A percentile compares a stretch with the other conserved stretches of the same genome.
Conservation (phyloP, 805 yeast genomes). For the Lipomyces japonicus region DNA sequence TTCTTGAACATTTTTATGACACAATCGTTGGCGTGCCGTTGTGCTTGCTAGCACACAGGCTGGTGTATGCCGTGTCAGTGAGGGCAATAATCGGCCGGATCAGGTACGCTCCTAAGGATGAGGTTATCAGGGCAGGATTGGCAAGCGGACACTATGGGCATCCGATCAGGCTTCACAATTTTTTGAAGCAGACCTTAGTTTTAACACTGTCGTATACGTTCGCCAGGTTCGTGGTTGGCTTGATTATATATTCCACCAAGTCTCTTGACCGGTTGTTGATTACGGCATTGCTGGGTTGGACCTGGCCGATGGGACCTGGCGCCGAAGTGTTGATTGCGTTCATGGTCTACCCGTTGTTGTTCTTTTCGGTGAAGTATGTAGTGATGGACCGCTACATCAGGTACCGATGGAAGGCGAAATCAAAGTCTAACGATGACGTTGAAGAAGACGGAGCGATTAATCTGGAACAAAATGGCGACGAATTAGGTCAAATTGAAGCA, state of each 20-base stretch:
- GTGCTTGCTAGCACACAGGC: not conserved
- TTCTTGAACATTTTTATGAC: constrained; percentile 5
- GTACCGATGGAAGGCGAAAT: not conserved
- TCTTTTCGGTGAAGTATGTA: constrained; percentile 11
- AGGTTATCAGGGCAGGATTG: constrained; percentile 3
- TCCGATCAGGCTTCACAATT: constrained; percentile 1
- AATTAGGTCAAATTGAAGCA: no score
- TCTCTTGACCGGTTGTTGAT: not conserved
- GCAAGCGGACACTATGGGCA: constrained; percentile 9
- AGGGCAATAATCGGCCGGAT: not conserved
- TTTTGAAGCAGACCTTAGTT: constrained; percentile 14
- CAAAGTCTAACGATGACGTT: not conserved
- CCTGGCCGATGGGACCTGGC: constrained; percentile 13
- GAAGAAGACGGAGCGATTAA: not conserved
- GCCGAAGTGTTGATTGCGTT: constrained; percentile 11
- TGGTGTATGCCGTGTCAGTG: constrained; percentile 1
- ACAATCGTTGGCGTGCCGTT: constrained; percentile 16
- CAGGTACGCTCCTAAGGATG: constrained; percentile 1
- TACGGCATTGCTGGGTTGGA: constrained; percentile 12
- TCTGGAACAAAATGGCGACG: not conserved
- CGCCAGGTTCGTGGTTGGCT: not conserved
- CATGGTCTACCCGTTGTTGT: constrained; percentile 13
- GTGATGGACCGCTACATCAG: constrained; percentile 14
- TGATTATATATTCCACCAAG: not conserved
- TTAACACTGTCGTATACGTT: constrained; percentile 7